Base-by-base conservation (phyloP, 805 yeast genomes). In the Saturnispora bothae region DNA sequence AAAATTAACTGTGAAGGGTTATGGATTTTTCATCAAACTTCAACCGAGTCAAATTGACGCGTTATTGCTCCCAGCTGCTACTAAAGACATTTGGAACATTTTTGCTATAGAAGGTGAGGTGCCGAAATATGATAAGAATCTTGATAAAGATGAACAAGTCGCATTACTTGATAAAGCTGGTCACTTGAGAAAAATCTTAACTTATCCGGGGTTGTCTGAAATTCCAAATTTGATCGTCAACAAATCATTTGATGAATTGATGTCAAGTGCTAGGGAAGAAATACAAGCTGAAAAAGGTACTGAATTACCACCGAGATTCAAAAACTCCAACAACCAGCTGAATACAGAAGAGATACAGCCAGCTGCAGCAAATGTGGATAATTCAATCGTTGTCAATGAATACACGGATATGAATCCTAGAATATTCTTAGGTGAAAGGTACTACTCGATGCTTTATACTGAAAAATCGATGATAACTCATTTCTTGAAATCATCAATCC, bases 401-500 rank as follows among this genome's bases (percentile, higher is more conserved):
- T 30, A 14, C 13, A 6, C 14, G 7, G 22, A 17, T 4, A 26
- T 23, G 20, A 14, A 57, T 30, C 60, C 63, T 2, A 41, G 37
- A 4, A 44, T 49, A 31, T 58, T 53, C 31, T 35, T 59, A 3
- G 35, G 44, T 1, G 54, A 54, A 18, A 33, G 54, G 12, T 59
- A 59, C 37, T 52, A 47, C 22, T 41, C 53, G 1, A 46, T 51
- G 6, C 42, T 59, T 4, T 59, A 57, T 42, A 45, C 41, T 15
- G 36, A 38, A n/a, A 41, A 53, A 3, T 44, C 47, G 3, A 55
- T 57, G 10, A 22, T 57, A 5, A 56, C 54, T 37, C 50, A 49
- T 33, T 57, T 59, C 31, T 45, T 55, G 3, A 59, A 59, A 37
- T 54, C 60, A 2, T 48, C 60, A 1, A 32, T 59, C 5, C 53